Evolutionary conservation across 2,329 filamentous ascomycete genomes (phyloP).

Genomic region (Fusarium pilosicola): DNA sequence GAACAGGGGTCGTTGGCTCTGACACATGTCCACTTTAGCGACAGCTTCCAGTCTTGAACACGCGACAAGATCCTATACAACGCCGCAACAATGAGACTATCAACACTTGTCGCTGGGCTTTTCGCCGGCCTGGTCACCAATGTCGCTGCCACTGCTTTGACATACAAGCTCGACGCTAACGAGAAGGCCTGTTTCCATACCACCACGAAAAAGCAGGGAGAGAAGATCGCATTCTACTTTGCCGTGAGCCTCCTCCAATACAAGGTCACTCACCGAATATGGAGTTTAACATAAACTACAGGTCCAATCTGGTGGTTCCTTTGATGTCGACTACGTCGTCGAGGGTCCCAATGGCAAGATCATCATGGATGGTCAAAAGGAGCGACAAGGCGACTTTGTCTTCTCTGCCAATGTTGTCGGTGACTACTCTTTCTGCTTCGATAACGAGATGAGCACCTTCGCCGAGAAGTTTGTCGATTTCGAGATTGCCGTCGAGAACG

Average conservation of each 20-base stretch:
- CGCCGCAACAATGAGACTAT: constrained; percentile 69
- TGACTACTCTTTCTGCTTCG: constrained; percentile 98
- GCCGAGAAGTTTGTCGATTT: constrained; percentile 98
- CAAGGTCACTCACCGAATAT: background rate
- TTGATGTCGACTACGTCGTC: constrained; percentile 95
- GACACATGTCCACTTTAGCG: constrained; percentile 39
- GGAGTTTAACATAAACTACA: constrained; percentile 50
- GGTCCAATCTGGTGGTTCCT: constrained; percentile 98
- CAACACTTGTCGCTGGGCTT: constrained; percentile 71
- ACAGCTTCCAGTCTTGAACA: constrained; percentile 46
- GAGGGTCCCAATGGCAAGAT: constrained; percentile 82
- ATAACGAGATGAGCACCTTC: constrained; percentile 98
- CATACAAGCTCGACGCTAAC: constrained; percentile 89
- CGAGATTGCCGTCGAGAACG: constrained; percentile 96
- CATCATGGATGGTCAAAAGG: constrained; percentile 88
- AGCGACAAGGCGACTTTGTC: constrained; percentile 95
- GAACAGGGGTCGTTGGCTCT: background rate
- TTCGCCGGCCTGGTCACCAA: constrained; percentile 76
- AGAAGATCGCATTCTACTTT: constrained; percentile 98
- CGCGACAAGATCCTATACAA: constrained; percentile 42
- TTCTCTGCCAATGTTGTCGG: constrained; percentile 90
- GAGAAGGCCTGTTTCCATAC: constrained; percentile 98
- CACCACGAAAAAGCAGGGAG: constrained; percentile 77
- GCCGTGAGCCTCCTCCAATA: constrained; percentile 71
- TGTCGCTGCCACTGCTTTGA: constrained; percentile 88